Evolutionary conservation across 2,329 filamentous ascomycete genomes (phyloP).

Genomic region (Drechslerella stenobrocha): DNA sequence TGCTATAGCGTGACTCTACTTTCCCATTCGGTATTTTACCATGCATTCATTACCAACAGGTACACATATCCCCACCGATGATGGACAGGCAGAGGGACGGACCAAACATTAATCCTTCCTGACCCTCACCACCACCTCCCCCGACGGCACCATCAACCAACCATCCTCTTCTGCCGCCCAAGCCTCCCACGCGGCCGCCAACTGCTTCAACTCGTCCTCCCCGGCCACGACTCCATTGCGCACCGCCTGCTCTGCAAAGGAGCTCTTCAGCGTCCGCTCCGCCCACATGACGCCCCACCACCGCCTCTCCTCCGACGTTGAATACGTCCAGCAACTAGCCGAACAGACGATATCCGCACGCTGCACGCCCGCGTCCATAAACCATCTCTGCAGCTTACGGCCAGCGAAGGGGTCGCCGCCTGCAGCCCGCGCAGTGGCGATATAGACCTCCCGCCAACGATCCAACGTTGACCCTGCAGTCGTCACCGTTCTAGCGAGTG

Average conservation of each 20-base stretch:
- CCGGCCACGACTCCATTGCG: constrained; percentile 1
- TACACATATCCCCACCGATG: neutral
- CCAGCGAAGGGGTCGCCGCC: constrained; percentile 15
- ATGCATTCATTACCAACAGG: neutral
- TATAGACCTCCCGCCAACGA: constrained; percentile 10
- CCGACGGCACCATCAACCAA: constrained; percentile 34
- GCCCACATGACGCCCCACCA: constrained; percentile 40
- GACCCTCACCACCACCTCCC: constrained; percentile 32
- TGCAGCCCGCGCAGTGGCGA: constrained; percentile 9
- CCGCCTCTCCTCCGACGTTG: constrained; percentile 7
- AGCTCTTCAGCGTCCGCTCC: constrained; percentile 30
- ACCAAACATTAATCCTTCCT: constrained; percentile 10
- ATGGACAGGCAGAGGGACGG: too few species aligned
- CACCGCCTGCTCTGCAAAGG: constrained; percentile 16
- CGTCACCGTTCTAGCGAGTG: too few species aligned
- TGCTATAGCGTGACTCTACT: neutral
- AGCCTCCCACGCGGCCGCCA: constrained; percentile 15
- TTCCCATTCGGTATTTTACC: neutral
- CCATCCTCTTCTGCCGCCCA: constrained; percentile 26
- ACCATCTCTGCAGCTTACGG: constrained; percentile 28
- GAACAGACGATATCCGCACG: constrained; percentile 17
- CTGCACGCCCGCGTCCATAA: constrained; percentile 17
- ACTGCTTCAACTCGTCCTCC: constrained; percentile 15
- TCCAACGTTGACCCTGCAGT: too few species aligned
- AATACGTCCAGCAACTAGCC: constrained; percentile 31